These are phyloP conservation scores for Lichtheimia ornata DNA, from an alignment of 371 early-diverging fungal genomes.

Conservation along the genomic window DNA sequence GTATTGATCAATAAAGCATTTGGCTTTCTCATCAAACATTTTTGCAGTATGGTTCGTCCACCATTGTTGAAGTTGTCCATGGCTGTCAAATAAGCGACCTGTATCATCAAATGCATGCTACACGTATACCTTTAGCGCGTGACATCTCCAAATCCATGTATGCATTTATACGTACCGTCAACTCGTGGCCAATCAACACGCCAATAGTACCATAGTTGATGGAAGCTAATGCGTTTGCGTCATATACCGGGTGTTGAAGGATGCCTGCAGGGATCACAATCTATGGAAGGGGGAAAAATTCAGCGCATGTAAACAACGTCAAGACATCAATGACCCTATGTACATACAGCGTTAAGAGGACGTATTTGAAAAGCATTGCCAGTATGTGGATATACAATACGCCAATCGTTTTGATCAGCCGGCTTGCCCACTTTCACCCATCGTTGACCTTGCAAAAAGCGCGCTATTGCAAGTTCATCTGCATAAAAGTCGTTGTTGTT, in stretches of 20 bases:
- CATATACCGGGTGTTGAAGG: slow-evolving; percentile 51
- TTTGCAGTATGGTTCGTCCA: slow-evolving; percentile 57
- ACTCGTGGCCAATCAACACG: slow-evolving; percentile 61
- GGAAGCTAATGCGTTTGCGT: slow-evolving; percentile 47
- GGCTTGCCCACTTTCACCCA: slow-evolving; percentile 37
- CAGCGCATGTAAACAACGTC: background rate
- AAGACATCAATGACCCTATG: background rate
- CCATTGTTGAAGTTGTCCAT: slow-evolving; percentile 56
- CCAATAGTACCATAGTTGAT: slow-evolving; percentile 66
- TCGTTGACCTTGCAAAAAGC: slow-evolving; percentile 14
- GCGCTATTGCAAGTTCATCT: slow-evolving; percentile 32
- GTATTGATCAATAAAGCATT: slow-evolving; percentile 72
- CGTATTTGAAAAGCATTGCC: slow-evolving; percentile 66
- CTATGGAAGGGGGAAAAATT: slow-evolving; percentile 4
- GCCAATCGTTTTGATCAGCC: slow-evolving; percentile 52
- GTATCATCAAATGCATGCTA: slow-evolving; percentile 54
- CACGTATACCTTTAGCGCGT: slow-evolving; percentile 39
- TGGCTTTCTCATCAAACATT: slow-evolving; percentile 52
- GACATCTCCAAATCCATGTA: slow-evolving; percentile 54
- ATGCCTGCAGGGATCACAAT: slow-evolving; percentile 70
- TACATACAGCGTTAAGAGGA: slow-evolving; percentile 40
- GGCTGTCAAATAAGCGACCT: slow-evolving; percentile 58
- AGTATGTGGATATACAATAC: slow-evolving; percentile 56
- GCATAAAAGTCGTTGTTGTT: slow-evolving; percentile 28
- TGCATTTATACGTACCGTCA: slow-evolving; percentile 44